Evolutionary conservation across 2,329 filamentous ascomycete species (phyloP).

Genomic region (Sporothrix dimorphospora): DNA sequence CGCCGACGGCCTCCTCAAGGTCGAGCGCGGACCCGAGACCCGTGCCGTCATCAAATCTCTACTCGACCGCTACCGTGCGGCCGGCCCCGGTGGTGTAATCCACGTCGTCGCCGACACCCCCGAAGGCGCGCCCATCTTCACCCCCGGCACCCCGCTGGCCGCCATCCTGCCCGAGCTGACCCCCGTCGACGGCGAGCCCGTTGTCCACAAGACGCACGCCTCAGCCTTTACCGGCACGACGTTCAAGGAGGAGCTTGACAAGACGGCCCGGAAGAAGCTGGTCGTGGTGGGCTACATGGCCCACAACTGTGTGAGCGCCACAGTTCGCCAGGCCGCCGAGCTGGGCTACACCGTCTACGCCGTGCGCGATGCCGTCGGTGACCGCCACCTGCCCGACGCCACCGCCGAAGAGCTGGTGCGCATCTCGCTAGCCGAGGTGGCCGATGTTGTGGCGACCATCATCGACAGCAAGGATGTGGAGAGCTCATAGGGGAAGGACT

Average conservation of each 20-base stretch:
- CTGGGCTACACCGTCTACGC: constrained; percentile 18
- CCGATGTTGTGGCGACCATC: constrained; percentile 25
- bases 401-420: constrained; percentile 27
- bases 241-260: constrained; percentile 19
- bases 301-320: constrained; percentile 29
- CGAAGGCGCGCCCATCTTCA: constrained; percentile 27
- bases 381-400: constrained; percentile 18
- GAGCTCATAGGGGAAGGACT: not conserved
- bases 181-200: constrained; percentile 22
- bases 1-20: constrained; percentile 24
- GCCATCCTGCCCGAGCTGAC: constrained; percentile 24
- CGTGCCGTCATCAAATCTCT: constrained; percentile 24
- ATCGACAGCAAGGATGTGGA: constrained; percentile 27
- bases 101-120: constrained; percentile 26
- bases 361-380: constrained; percentile 22
- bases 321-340: not conserved
- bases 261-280: constrained; percentile 24
- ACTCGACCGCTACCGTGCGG: constrained; percentile 27
- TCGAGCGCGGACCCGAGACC: constrained; percentile 13
- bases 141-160: constrained; percentile 23
- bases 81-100: constrained; percentile 13
- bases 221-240: constrained; percentile 19
- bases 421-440: constrained; percentile 27
- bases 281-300: constrained; percentile 25
- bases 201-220: constrained; percentile 27